Percentiles rank a stretch among this genome's conserved stretches.
Evolutionary conservation across 192 early-diverging fungal species (phyloP).

Genomic region (Cladochytrium replicatum): DNA sequence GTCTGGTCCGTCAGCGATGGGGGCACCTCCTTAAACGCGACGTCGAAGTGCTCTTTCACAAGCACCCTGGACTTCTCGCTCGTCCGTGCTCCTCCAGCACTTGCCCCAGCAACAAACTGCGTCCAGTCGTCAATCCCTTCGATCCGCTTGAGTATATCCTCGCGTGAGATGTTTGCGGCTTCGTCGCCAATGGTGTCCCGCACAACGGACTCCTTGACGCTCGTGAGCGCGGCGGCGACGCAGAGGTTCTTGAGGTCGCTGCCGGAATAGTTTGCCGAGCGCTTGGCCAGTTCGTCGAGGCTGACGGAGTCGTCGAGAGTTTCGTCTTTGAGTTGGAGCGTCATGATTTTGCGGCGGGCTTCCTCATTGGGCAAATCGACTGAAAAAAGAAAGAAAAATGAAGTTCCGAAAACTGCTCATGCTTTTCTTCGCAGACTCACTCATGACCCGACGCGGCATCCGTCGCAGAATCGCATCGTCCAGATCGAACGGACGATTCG

Average conservation of each 20-base stretch:
- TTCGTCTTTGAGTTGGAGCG: slow-evolving; percentile 71
- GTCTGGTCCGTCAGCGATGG: slow-evolving; percentile 84
- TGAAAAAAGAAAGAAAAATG: slow-evolving; percentile 4
- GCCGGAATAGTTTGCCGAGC: slow-evolving; percentile 76
- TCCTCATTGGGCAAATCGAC: slow-evolving; percentile 78
- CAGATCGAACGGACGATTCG: slow-evolving; percentile 92
- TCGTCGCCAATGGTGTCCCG: slow-evolving; percentile 4
- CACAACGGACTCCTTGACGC: slow-evolving; percentile 28
- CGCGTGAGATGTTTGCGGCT: neutral
- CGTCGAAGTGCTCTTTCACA: slow-evolving; percentile 63
- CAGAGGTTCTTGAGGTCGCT: slow-evolving; percentile 93
- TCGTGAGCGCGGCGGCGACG: slow-evolving; percentile 61
- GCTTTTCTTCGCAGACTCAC: slow-evolving; percentile 18
- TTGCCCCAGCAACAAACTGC: neutral
- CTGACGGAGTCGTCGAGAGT: slow-evolving; percentile 46
- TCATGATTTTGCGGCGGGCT: slow-evolving; percentile 65
- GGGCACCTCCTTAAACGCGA: slow-evolving; percentile 73
- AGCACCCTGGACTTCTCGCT: neutral
- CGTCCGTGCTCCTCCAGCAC: neutral
- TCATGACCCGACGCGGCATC: slow-evolving; percentile 78
- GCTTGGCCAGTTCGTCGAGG: slow-evolving; percentile 54
- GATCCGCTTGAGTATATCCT: slow-evolving; percentile 5
- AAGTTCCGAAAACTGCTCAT: slow-evolving; percentile 5
- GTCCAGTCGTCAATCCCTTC: slow-evolving; percentile 29
- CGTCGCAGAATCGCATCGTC: slow-evolving; percentile 92